A percentile compares a stretch with the other conserved stretches of the same genome.
Conservation (phyloP, 2,329 filamentous ascomycete species). For the Periconia sp. region DNA sequence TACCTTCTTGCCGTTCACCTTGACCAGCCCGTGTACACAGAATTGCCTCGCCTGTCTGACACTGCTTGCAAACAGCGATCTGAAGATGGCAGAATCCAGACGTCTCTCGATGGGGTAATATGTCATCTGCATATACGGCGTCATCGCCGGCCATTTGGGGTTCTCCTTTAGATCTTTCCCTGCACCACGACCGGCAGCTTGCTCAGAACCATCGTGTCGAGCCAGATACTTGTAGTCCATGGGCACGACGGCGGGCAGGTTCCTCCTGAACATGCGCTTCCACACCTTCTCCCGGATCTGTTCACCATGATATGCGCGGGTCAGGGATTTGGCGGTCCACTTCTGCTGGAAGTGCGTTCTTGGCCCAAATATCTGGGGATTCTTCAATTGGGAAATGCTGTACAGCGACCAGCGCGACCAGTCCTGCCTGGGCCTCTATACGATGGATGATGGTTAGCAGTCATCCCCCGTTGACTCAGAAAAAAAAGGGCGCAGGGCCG, state of each 20-base stretch:
- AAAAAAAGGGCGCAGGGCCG: not conserved
- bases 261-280: slow-evolving; percentile 87
- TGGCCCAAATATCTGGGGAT: slow-evolving; percentile 40
- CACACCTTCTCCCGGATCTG: slow-evolving; percentile 91
- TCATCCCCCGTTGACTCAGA: not conserved
- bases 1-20: slow-evolving; percentile 95
- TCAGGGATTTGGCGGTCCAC: slow-evolving; percentile 84
- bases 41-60: slow-evolving; percentile 91
- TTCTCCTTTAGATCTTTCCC: slow-evolving; percentile 52
- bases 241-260: slow-evolving; percentile 78
- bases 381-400: slow-evolving; percentile 67
- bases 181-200: slow-evolving; percentile 80
- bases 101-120: slow-evolving; percentile 89
- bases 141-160: slow-evolving; percentile 50
- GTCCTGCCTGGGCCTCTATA: slow-evolving; percentile 87
- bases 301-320: slow-evolving; percentile 90
- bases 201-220: slow-evolving; percentile 75
- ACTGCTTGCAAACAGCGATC: slow-evolving; percentile 91
- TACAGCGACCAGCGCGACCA: slow-evolving; percentile 98
- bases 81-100: slow-evolving; percentile 91
- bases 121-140: slow-evolving; percentile 95
- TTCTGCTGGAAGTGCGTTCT: slow-evolving; percentile 96
- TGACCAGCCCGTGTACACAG: slow-evolving; percentile 88
- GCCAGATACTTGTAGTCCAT: slow-evolving; percentile 84
- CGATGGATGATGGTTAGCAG: slow-evolving; percentile 11